phyloP scores from a whole-genome alignment of 108 stramenopile genomes.

The Poteriospumella lacustris region DNA sequence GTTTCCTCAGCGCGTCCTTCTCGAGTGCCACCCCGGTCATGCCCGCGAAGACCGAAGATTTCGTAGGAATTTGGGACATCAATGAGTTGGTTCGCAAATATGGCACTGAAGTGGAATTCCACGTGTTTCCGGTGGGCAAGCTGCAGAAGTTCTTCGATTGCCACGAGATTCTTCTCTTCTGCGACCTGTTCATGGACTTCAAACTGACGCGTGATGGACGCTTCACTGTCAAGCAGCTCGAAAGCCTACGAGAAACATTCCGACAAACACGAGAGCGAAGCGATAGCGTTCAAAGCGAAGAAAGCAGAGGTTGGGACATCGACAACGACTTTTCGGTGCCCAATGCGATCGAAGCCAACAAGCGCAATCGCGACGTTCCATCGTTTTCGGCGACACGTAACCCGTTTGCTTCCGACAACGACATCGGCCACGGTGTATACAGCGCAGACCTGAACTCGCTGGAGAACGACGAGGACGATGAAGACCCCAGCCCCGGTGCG shows the following conservation, averaged over 20 bases:
- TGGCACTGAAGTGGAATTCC: constrained; percentile 16
- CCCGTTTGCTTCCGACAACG: background rate
- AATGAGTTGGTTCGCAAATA: background rate
- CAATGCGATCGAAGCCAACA: background rate
- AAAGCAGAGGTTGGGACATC: background rate
- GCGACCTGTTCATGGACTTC: constrained; percentile 4
- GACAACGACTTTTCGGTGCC: background rate
- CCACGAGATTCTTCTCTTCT: constrained; percentile 12
- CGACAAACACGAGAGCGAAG: background rate
- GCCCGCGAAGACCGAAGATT: constrained; percentile 5
- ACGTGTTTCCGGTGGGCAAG: background rate
- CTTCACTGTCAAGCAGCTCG: constrained; percentile 10
- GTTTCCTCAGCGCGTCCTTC: constrained; percentile 43
- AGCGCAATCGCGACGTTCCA: background rate
- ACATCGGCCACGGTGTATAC: background rate
- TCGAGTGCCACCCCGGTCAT: background rate
- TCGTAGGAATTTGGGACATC: background rate
- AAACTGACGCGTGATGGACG: constrained; percentile 3
- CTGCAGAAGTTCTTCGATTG: background rate
- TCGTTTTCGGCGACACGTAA: too few species aligned
- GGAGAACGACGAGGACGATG: background rate
- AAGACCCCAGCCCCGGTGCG: too few species aligned
- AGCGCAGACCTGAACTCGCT: background rate
- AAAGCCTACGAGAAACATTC: background rate
- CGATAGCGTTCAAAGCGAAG: background rate